Base-by-base conservation (phyloP, 768 basidiomycete species). In the Agaricus bisporus region DNA sequence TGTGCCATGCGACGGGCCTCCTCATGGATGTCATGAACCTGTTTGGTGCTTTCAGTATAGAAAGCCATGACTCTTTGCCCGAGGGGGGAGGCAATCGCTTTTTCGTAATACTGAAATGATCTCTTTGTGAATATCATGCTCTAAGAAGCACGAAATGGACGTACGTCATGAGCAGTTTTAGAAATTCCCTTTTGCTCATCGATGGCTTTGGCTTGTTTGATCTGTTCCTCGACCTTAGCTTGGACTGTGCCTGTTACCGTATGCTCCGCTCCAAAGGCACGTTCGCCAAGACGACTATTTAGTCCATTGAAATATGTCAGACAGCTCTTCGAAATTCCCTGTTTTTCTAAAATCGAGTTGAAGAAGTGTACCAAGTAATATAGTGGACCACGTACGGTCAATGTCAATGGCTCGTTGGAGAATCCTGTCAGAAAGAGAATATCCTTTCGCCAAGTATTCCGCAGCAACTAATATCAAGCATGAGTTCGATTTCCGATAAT, bases 401-500 rank as follows among this genome's bases (percentile, higher is more conserved):
- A 89, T 72, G 35, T 91, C 87, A 60, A 92, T 91, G 44, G 91
- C 87, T 46, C 79, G 79, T 60, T 87, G 76, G 43, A 98, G 75
- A 60, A 94, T 79, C 45, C 75, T 64, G 64, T 98, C 95, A 15
- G 84, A 82, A 25, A 98, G 78, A 48, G 63, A 63, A 71, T 98
- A 98, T 1, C 95, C 97, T 63, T 81, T 83, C 1, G 95, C 92
- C 42, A 99, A 80, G 68, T 95, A 92, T 67, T 98, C 95, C 26
- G 95, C 95, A 25, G 89, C 88, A 62, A 97, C 91, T 83, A 64
- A 54, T 57, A 26, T 3, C 39, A 4, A 14, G 37, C 35, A 22
- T 38, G 32, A 32, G 32, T 17, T 61, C 17, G 52, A 36, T 15
- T 28, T 11, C 20, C 10, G 41, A 20, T 32, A 9, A 29, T 15